phyloP scores from a whole-genome alignment of 73 alveolate genomes.

The Paramecium octaurelia region DNA sequence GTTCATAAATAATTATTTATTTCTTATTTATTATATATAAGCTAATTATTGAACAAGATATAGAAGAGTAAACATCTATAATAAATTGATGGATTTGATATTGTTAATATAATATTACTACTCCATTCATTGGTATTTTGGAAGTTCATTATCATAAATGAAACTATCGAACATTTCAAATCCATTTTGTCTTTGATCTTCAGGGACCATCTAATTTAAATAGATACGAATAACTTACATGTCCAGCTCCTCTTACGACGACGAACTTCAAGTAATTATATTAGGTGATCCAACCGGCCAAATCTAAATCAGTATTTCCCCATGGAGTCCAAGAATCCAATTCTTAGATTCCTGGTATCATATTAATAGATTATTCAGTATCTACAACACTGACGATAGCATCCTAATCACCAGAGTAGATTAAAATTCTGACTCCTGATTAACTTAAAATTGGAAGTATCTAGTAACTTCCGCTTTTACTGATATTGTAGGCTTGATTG shows the following conservation, averaged over 20 bases:
- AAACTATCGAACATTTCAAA: conserved; percentile 36
- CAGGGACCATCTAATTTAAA: neutral
- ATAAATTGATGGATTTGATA: neutral
- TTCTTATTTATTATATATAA: neutral
- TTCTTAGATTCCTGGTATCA: neutral
- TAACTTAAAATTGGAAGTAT: conserved; percentile 56
- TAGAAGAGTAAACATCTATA: neutral
- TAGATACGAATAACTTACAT: conserved; percentile 1
- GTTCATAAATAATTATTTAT: conserved; percentile 23
- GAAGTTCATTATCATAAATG: neutral
- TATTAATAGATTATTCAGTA: conserved; percentile 66
- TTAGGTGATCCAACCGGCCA: conserved; percentile 18
- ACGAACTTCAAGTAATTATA: neutral
- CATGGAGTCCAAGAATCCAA: neutral
- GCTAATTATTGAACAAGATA: neutral
- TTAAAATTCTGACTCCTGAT: conserved; percentile 65
- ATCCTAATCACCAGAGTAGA: conserved; percentile 80
- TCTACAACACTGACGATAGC: conserved; percentile 76
- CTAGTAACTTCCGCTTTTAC: conserved; percentile 60
- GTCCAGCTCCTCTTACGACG: conserved; percentile 46
- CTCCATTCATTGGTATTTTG: neutral
- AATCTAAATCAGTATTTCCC: conserved; percentile 31
- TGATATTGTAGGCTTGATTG: neutral
- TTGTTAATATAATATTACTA: neutral
- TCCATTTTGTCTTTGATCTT: conserved; percentile 42